phyloP scores from a whole-genome alignment of 2,329 filamentous ascomycete genomes.

The Trichophyton rubrum region DNA sequence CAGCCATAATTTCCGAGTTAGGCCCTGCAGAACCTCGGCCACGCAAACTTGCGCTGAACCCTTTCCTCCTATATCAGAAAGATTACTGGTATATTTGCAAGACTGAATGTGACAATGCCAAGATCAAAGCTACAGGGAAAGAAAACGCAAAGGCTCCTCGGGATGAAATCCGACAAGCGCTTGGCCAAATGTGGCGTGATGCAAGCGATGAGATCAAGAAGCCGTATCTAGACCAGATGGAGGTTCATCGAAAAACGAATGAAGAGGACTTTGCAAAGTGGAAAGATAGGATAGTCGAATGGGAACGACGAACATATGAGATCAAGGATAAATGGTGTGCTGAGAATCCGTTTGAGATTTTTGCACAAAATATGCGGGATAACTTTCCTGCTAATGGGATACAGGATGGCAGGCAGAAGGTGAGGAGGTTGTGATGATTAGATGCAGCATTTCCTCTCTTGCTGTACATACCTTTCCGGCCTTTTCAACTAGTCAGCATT shows the following conservation, averaged over 20 bases:
- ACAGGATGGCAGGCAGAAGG: background rate
- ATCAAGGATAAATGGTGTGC: constrained; percentile 31
- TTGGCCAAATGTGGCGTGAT: constrained; percentile 85
- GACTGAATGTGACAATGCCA: constrained; percentile 56
- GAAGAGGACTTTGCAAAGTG: constrained; percentile 54
- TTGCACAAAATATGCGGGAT: constrained; percentile 7
- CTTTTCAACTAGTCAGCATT: background rate
- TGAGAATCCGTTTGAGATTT: constrained; percentile 25
- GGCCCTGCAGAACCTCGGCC: constrained; percentile 67
- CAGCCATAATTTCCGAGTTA: constrained; percentile 47
- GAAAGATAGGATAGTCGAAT: constrained; percentile 53
- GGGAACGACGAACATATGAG: constrained; percentile 28
- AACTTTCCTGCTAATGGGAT: background rate
- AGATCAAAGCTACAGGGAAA: constrained; percentile 51
- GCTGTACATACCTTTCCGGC: background rate
- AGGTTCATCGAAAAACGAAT: constrained; percentile 56
- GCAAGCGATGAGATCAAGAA: constrained; percentile 55
- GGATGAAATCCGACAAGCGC: constrained; percentile 68
- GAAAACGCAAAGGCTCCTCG: constrained; percentile 53
- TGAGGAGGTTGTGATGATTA: constrained; percentile 6
- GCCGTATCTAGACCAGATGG: constrained; percentile 65
- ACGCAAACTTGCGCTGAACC: constrained; percentile 61
- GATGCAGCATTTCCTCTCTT: background rate
- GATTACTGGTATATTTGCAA: constrained; percentile 52
- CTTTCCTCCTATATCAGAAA: constrained; percentile 82